Conservation (phyloP, 148 eudicot genomes). For the Rhododendron williamsianum region DNA sequence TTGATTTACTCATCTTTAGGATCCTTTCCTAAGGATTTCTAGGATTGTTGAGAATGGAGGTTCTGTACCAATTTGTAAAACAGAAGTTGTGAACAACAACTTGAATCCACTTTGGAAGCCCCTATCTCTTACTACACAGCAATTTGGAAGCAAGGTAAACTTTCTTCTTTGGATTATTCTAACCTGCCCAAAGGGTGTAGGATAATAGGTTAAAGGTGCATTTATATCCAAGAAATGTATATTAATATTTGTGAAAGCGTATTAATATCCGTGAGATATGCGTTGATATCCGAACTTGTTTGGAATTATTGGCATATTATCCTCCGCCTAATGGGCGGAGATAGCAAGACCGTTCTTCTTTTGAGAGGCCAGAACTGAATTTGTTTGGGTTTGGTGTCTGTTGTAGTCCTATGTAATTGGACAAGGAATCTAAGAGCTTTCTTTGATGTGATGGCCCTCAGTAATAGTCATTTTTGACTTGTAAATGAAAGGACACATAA, state of each 20-base stretch:
- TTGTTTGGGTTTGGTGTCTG: background rate
- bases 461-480: background rate
- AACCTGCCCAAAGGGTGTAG: no score
- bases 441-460: background rate
- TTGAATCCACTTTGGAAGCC: slow-evolving; percentile 90
- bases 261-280: no score
- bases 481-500: background rate
- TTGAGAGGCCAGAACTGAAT: background rate
- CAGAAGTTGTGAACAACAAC: slow-evolving; percentile 78
- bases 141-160: slow-evolving; percentile 77
- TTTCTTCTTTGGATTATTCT: slow-evolving; percentile 1
- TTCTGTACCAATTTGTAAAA: slow-evolving; percentile 74
- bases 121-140: slow-evolving; percentile 65
- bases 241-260: no score
- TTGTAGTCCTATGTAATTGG: background rate
- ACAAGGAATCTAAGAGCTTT: background rate
- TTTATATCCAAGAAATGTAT: no score
- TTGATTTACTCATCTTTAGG: slow-evolving; percentile 37
- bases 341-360: background rate
- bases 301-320: no score
- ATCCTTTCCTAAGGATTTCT: slow-evolving; percentile 87
- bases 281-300: no score
- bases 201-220: no score
- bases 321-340: no score
- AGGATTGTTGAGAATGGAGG: slow-evolving; percentile 67